Evolutionary conservation across 768 basidiomycete species (phyloP).

Genomic region (Suillus brevipes): DNA sequence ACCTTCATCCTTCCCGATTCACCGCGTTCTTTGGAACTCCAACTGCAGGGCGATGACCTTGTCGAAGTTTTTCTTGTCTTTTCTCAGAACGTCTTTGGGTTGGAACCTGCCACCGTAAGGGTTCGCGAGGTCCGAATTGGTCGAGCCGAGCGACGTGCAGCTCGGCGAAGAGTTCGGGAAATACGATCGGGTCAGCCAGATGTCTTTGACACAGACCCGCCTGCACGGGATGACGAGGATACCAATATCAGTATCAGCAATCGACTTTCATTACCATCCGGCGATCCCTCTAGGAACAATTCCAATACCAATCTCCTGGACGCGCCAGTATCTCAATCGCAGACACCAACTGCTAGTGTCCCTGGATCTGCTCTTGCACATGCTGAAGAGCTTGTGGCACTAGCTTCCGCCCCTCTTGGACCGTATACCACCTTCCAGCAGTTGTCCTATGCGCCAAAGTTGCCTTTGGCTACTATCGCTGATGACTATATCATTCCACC

Average conservation of each 20-base stretch:
- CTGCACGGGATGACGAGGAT: slow-evolving; percentile 49
- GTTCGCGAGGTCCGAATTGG: slow-evolving; percentile 94
- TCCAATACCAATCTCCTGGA: slow-evolving; percentile 30
- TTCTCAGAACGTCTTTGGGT: slow-evolving; percentile 86
- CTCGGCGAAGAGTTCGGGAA: slow-evolving; percentile 76
- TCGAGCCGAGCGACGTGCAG: slow-evolving; percentile 82
- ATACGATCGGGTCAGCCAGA: slow-evolving; percentile 52
- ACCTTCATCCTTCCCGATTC: slow-evolving; percentile 93
- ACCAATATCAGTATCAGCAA: slow-evolving; percentile 63
- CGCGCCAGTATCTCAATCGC: slow-evolving; percentile 1
- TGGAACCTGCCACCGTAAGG: slow-evolving; percentile 90
- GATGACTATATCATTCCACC: slow-evolving; percentile 93
- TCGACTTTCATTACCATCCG: slow-evolving; percentile 50
- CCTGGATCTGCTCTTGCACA: slow-evolving; percentile 42
- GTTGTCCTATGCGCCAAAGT: slow-evolving; percentile 78
- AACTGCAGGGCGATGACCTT: slow-evolving; percentile 89
- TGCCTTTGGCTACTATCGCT: slow-evolving; percentile 85
- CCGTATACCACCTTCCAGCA: slow-evolving; percentile 94
- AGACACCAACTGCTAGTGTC: slow-evolving; percentile 31
- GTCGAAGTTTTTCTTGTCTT: slow-evolving; percentile 92
- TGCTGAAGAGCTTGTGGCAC: slow-evolving; percentile 65
- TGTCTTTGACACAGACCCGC: slow-evolving; percentile 44
- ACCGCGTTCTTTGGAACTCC: slow-evolving; percentile 81
- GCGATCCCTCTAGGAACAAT: slow-evolving; percentile 29
- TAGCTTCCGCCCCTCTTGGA: slow-evolving; percentile 71